These are phyloP conservation scores for Lathyrus aphaca DNA, from an alignment of 306 rosid species.

Conservation along the genomic window DNA sequence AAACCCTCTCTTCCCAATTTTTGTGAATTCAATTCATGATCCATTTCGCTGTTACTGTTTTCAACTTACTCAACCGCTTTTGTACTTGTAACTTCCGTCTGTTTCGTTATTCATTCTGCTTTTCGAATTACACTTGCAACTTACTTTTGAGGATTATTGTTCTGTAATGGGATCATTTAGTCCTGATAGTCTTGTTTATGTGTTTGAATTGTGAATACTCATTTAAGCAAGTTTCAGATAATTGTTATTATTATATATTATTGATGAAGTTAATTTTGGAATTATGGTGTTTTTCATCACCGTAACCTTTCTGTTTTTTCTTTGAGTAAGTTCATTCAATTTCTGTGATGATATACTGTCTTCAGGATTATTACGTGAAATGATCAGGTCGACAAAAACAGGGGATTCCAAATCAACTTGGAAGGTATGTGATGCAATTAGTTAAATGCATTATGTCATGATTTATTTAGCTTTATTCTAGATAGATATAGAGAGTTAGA, in stretches of 20 bases:
- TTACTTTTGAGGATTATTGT: neutral
- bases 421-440: slow-evolving; percentile 66
- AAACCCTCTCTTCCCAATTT: slow-evolving; percentile 5
- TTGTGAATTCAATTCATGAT: neutral
- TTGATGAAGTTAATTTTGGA: slow-evolving; percentile 18
- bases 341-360: slow-evolving; percentile 30
- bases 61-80: slow-evolving; percentile 14
- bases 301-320: neutral
- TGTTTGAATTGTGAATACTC: neutral
- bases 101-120: neutral
- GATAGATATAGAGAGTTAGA: too few species aligned
- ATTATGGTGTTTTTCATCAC: neutral
- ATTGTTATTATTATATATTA: neutral
- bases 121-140: neutral
- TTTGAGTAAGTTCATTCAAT: slow-evolving; percentile 17
- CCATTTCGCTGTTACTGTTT: neutral
- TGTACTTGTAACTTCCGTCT: neutral
- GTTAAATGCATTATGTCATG: slow-evolving; percentile 7
- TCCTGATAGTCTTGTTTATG: neutral
- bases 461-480: slow-evolving; percentile 20
- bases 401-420: slow-evolving; percentile 92
- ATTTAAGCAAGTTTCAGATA: slow-evolving; percentile 24
- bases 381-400: slow-evolving; percentile 80
- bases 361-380: slow-evolving; percentile 84
- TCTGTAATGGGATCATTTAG: neutral